Evolutionary conservation across 768 basidiomycete genomes (phyloP).

Genomic region (Lyophyllum atratum): DNA sequence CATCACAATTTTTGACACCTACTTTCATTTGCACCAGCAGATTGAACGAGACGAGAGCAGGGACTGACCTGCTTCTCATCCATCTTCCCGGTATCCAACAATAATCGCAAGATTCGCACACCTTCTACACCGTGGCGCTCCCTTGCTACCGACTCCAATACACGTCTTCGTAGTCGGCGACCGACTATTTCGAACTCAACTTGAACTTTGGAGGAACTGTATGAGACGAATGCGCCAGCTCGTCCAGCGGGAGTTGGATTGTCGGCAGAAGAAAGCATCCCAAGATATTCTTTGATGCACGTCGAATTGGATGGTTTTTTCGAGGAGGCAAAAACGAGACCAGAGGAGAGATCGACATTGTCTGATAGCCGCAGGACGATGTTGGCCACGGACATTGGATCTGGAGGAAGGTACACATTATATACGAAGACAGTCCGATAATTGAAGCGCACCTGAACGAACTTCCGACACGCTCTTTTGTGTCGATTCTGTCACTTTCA

Average conservation of each 20-base stretch:
- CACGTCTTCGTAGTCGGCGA: constrained; percentile 62
- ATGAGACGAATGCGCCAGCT: constrained; percentile 71
- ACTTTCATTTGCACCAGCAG: neutral
- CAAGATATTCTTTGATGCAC: constrained; percentile 79
- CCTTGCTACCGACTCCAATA: constrained; percentile 77
- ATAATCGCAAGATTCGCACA: constrained; percentile 76
- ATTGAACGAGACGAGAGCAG: neutral
- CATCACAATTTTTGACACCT: constrained; percentile 95
- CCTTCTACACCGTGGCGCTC: constrained; percentile 85
- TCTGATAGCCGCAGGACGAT: constrained; percentile 67
- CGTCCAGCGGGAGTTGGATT: constrained; percentile 77
- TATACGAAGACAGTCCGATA: neutral
- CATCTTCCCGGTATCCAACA: constrained; percentile 85
- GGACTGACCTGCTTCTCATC: constrained; percentile 88
- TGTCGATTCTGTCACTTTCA: constrained; percentile 68
- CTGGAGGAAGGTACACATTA: constrained; percentile 33
- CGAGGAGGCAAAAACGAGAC: constrained; percentile 53
- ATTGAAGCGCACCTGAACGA: constrained; percentile 54
- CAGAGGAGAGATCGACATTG: constrained; percentile 59
- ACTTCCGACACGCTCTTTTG: constrained; percentile 63
- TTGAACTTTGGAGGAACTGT: constrained; percentile 68
- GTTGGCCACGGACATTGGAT: constrained; percentile 65
- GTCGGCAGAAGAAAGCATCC: constrained; percentile 77
- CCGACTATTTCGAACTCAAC: constrained; percentile 80
- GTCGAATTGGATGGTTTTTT: constrained; percentile 59